Base-by-base conservation (phyloP, 495 filamentous ascomycete genomes). In the Aspergillus steynii region DNA sequence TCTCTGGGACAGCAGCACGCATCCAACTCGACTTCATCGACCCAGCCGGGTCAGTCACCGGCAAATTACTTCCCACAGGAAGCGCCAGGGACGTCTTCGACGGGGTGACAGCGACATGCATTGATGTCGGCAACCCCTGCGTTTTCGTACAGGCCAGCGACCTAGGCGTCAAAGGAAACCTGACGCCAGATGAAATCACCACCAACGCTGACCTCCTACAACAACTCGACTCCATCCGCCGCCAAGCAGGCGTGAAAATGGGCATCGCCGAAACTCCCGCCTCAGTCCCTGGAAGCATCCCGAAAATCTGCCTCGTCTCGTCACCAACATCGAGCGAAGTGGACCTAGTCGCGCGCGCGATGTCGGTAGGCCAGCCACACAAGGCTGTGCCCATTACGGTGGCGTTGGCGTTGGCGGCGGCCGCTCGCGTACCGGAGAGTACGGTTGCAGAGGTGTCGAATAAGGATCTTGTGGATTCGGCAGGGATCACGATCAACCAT, bases 51-150 rank as follows among this genome's bases (percentile, higher is more conserved):
- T 84, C 86, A 3, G 86, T 83, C 64, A 92, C 89, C 1, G 88
- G 88, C 2, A 78, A 78, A 46, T 64, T 86, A 29, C 67, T 92
- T 25, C 89, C 89, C 3, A 91, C 89, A 0, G 86, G 87, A 0
- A 81, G 80, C 42, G 70, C 71, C 1, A 67, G 79, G 6, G 85
- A 93, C 61, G 65, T 37, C 0, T 74, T 91, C 32, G 70, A 77
- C 5, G 80, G 83, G 2, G 70, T 85, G 0, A 65, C 74, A n/a
- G 85, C 82, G 2, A 84, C 75, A 8, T 80, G 78, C 46, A 79
- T 91, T 29, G 90, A 93, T 59, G 86, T 83, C 2, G 83, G 80
- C 1, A 91, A 90, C 61, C 89, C 89, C 0, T 84, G 85, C 37
- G 81, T 88, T 4, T 91, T 91, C 66, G 75, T 91, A 0, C 71